Evolutionary conservation across 805 yeast species (phyloP).

Genomic region (Teunomyces tritomae): DNA sequence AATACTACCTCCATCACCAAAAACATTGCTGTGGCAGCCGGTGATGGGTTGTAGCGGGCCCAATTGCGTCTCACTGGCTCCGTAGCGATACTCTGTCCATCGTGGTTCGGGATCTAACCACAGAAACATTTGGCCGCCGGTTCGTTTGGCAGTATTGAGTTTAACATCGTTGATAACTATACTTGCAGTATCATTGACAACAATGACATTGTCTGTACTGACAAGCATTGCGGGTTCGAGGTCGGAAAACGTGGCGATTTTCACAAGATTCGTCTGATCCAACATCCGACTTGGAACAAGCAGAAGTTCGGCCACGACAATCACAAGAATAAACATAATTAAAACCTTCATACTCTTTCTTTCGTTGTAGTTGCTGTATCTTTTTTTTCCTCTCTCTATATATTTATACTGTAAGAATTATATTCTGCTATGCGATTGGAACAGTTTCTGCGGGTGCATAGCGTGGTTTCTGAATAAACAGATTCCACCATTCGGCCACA

Average conservation of each 20-base stretch:
- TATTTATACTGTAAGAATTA: background rate
- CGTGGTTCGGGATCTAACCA: background rate
- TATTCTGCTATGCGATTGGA: background rate
- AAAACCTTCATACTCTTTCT: background rate
- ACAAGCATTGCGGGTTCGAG: background rate
- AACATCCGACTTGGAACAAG: background rate
- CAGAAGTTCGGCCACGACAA: background rate
- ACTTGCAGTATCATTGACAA: constrained; percentile 9
- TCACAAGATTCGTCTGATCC: background rate
- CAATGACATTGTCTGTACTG: constrained; percentile 9
- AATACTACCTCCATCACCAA: constrained; percentile 21
- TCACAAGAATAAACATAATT: background rate
- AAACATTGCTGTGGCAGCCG: constrained; percentile 16
- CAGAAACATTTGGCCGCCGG: constrained; percentile 8
- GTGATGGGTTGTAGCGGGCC: constrained; percentile 15
- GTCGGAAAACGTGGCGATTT: background rate
- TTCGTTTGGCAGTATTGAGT: constrained; percentile 14
- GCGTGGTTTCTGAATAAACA: constrained; percentile 59
- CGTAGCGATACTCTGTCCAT: constrained; percentile 16
- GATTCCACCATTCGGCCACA: constrained; percentile 64
- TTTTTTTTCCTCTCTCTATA: background rate
- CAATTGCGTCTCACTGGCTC: background rate
- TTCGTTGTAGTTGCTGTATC: background rate
- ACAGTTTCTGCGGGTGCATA: constrained; percentile 2
- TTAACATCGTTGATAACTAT: constrained; percentile 14